Evolutionary conservation across 2,329 filamentous ascomycete species (phyloP).

Genomic region (Neoascochyta sp.): DNA sequence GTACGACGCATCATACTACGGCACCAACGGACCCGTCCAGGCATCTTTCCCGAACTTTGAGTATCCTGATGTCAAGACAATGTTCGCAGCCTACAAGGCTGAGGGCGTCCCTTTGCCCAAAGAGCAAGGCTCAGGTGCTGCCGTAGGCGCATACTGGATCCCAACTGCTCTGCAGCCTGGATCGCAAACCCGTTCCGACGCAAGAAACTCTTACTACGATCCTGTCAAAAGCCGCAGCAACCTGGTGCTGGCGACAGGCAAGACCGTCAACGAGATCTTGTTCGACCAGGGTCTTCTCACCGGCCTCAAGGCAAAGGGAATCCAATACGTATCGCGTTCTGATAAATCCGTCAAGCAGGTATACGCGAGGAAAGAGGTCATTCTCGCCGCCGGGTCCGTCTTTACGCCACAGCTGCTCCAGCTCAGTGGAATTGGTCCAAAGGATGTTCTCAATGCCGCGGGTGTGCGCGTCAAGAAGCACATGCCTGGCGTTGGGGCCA

Average conservation of each 20-base stretch:
- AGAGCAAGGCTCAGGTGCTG: conserved; percentile 26
- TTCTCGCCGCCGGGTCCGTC: conserved; percentile 57
- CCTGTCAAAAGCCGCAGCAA: conserved; percentile 20
- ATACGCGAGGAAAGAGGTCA: conserved; percentile 48
- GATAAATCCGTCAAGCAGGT: conserved; percentile 17
- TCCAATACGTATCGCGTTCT: conserved; percentile 17
- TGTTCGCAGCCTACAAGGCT: conserved; percentile 19
- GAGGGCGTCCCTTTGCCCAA: conserved; percentile 15
- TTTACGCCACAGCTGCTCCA: conserved; percentile 54
- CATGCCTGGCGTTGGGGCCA: conserved; percentile 29
- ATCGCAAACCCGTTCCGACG: conserved; percentile 34
- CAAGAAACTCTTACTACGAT: conserved; percentile 27
- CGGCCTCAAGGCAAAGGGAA: conserved; percentile 16
- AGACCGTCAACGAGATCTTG: conserved; percentile 23
- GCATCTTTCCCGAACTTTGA: conserved; percentile 27
- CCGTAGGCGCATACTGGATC: conserved; percentile 30
- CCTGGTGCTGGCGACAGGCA: conserved; percentile 18
- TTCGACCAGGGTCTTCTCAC: conserved; percentile 15
- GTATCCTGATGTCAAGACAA: conserved; percentile 17
- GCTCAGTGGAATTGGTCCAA: conserved; percentile 29
- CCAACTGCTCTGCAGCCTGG: conserved; percentile 21
- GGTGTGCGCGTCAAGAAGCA: conserved; percentile 24
- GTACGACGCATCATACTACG: conserved; percentile 24
- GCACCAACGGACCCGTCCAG: conserved; percentile 20
- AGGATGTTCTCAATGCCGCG: conserved; percentile 18